phyloP scores from a whole-genome alignment of 768 basidiomycete species.

The Dacryopinax primogenitus region DNA sequence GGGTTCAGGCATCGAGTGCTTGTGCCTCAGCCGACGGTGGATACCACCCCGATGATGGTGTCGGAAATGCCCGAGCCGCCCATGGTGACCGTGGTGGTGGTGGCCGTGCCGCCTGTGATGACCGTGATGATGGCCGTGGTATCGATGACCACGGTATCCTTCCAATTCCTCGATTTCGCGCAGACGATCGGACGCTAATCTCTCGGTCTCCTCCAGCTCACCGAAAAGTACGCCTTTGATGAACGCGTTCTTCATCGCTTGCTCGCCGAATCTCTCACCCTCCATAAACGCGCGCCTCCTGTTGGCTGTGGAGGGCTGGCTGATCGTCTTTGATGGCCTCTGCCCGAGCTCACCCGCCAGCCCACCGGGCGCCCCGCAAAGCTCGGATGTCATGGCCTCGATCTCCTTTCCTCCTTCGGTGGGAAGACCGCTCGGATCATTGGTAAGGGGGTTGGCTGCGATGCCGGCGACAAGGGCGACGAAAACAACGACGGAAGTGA shows the following conservation, averaged over 20 bases:
- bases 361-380: too few relatives aligned
- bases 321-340: too few relatives aligned
- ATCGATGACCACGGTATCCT: not conserved
- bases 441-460: not conserved
- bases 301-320: too few relatives aligned
- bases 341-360: too few relatives aligned
- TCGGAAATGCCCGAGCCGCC: too few relatives aligned
- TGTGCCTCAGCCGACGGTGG: too few relatives aligned
- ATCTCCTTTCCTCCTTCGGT: not conserved
- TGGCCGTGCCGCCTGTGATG: not conserved
- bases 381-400: too few relatives aligned
- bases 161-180: too few relatives aligned
- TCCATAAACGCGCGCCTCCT: not conserved
- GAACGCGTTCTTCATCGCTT: not conserved
- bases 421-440: not conserved
- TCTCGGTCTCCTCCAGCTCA: too few relatives aligned
- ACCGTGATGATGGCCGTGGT: not conserved
- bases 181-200: too few relatives aligned
- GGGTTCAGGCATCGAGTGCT: too few relatives aligned
- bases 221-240: not conserved
- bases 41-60: too few relatives aligned
- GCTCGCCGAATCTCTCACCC: not conserved
- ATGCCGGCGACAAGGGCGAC: constrained; percentile 3
- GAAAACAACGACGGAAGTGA: constrained; percentile 1
- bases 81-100: not conserved